Evolutionary conservation across 176 grass and related monocot species (phyloP).

Genomic region (Tillandsia fasciculata): DNA sequence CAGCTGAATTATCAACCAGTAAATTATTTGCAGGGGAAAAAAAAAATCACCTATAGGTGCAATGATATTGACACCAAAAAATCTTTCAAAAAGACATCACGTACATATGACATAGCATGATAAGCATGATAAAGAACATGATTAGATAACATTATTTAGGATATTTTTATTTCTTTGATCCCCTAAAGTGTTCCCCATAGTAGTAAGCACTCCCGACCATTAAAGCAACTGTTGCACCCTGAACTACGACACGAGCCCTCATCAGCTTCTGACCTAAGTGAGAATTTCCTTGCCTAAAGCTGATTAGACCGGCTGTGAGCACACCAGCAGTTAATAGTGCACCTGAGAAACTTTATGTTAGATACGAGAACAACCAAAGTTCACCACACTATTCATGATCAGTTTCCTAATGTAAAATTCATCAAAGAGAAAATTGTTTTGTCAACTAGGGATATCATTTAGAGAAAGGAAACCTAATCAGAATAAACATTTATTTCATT

Average conservation of each 20-base stretch:
- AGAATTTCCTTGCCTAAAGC: constrained; percentile 87
- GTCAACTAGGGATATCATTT: neutral
- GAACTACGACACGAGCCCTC: constrained; percentile 68
- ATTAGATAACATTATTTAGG: constrained; percentile 9
- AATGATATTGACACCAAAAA: neutral
- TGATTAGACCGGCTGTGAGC: constrained; percentile 73
- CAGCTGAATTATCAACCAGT: neutral
- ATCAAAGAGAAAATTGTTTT: neutral
- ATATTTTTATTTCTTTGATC: constrained; percentile 27
- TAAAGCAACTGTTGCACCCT: constrained; percentile 83
- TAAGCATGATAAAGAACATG: neutral
- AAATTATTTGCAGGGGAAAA: neutral
- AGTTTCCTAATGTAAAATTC: neutral
- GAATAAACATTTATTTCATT: too few species aligned
- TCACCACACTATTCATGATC: neutral
- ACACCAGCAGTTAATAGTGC: constrained; percentile 84
- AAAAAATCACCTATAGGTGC: neutral
- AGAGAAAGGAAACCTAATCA: neutral
- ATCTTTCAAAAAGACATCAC: neutral
- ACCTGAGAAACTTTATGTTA: constrained; percentile 31
- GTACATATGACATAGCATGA: neutral
- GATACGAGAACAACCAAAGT: neutral
- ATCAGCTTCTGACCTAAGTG: constrained; percentile 78
- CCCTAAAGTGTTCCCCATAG: constrained; percentile 66
- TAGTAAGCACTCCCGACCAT: constrained; percentile 88